These are phyloP conservation scores for Aspergillus bertholletiae DNA, from an alignment of 495 filamentous ascomycete species.

Conservation along the genomic window DNA sequence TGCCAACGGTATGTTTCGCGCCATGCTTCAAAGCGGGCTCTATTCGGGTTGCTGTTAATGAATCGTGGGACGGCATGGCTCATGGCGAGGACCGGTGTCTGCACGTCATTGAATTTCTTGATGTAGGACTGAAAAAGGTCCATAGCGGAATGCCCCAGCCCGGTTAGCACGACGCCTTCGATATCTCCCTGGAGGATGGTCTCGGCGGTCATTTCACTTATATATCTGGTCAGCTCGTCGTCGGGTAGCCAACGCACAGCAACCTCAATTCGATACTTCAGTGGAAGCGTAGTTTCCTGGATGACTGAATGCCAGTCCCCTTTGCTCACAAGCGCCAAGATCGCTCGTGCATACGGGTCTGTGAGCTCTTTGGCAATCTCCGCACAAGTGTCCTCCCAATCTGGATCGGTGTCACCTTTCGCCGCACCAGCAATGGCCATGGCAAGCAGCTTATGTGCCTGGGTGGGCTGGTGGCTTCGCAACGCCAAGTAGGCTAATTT, in stretches of 20 bases:
- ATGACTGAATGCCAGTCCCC: conserved; percentile 84
- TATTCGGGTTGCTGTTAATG: conserved; percentile 56
- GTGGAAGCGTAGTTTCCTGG: conserved; percentile 75
- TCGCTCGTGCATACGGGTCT: conserved; percentile 85
- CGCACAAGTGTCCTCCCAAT: conserved; percentile 52
- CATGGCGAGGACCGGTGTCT: conserved; percentile 83
- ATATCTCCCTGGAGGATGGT: conserved; percentile 75
- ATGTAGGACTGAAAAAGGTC: conserved; percentile 87
- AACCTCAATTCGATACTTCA: conserved; percentile 80
- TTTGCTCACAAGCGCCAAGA: conserved; percentile 87
- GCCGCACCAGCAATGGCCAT: conserved; percentile 53
- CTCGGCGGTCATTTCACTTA: conserved; percentile 57
- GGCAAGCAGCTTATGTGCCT: conserved; percentile 48
- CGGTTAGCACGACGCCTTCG: conserved; percentile 84
- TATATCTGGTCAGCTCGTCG: conserved; percentile 67
- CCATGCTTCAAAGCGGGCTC: conserved; percentile 69
- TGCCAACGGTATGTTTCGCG: conserved; percentile 75
- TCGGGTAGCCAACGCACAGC: conserved; percentile 83
- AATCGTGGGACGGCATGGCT: conserved; percentile 78
- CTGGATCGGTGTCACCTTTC: conserved; percentile 51
- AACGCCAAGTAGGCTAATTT: conserved; percentile 48
- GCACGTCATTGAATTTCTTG: conserved; percentile 79
- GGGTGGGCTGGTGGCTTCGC: conserved; percentile 37
- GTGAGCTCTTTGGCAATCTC: conserved; percentile 63
- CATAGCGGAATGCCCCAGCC: conserved; percentile 71